Conservation (phyloP, 2,329 filamentous ascomycete species). For the Phialophora macrospora region DNA sequence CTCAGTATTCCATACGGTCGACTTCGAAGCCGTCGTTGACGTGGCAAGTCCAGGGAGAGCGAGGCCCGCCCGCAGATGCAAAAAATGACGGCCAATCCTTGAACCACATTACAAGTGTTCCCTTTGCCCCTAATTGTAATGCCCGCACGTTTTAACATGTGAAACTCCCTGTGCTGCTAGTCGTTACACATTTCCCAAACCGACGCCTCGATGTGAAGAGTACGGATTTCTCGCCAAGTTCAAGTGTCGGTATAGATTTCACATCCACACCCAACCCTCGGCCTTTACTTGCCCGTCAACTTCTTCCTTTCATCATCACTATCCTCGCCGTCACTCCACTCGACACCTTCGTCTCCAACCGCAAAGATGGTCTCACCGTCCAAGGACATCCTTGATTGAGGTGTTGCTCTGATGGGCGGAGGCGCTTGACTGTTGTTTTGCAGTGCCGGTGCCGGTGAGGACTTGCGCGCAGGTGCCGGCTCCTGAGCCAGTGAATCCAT, state of each 20-base stretch:
- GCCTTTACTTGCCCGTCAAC: slow-evolving; percentile 52
- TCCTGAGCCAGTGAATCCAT: slow-evolving; percentile 32
- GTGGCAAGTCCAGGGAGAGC: not conserved
- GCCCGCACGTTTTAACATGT: not conserved
- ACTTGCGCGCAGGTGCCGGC: slow-evolving; percentile 16
- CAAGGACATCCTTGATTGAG: slow-evolving; percentile 62
- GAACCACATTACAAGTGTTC: not conserved
- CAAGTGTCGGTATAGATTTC: not conserved
- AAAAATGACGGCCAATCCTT: not conserved
- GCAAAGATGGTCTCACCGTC: slow-evolving; percentile 97
- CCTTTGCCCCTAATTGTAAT: not conserved
- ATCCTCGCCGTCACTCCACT: slow-evolving; percentile 73
- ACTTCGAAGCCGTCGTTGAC: not conserved
- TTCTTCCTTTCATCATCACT: slow-evolving; percentile 62
- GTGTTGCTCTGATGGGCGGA: slow-evolving; percentile 38
- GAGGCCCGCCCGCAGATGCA: not conserved
- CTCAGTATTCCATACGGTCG: not conserved
- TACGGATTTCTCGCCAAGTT: not conserved
- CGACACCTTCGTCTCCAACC: slow-evolving; percentile 83
- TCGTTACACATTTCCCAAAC: slow-evolving; percentile 1
- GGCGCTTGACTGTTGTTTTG: slow-evolving; percentile 29
- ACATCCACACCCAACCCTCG: not conserved
- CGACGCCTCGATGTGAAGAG: not conserved
- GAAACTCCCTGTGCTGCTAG: not conserved
- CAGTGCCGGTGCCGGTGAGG: slow-evolving; percentile 23